These are phyloP conservation scores for Agroathelia rolfsii DNA, from an alignment of 1,284 basidiomycete species.

Conservation along the genomic window DNA sequence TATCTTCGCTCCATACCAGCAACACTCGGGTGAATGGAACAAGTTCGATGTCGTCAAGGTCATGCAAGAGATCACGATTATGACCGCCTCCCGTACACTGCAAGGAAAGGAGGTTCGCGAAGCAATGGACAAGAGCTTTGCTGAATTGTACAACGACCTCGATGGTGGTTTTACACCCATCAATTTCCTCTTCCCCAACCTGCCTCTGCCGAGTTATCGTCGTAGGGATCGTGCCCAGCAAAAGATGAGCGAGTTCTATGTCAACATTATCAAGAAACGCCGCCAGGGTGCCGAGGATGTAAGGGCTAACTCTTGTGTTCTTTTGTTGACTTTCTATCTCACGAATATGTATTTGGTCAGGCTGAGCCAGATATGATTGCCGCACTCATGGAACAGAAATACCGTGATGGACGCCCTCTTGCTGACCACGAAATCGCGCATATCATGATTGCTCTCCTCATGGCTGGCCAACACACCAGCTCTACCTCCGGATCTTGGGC, in stretches of 20 bases:
- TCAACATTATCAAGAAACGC: constrained; percentile 79
- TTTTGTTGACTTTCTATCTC: neutral
- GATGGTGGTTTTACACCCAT: constrained; percentile 69
- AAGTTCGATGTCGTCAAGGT: constrained; percentile 65
- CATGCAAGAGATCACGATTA: constrained; percentile 89
- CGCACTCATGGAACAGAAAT: constrained; percentile 80
- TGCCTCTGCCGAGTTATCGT: constrained; percentile 86
- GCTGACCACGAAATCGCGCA: constrained; percentile 91
- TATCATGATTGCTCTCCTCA: constrained; percentile 91
- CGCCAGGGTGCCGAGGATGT: constrained; percentile 42
- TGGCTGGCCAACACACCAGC: constrained; percentile 98
- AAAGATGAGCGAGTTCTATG: constrained; percentile 93
- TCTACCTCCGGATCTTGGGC: constrained; percentile 89
- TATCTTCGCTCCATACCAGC: constrained; percentile 51
- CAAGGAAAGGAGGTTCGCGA: constrained; percentile 88
- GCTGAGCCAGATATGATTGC: constrained; percentile 90
- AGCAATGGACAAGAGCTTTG: constrained; percentile 76
- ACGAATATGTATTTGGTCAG: constrained; percentile 27
- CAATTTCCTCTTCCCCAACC: constrained; percentile 25
- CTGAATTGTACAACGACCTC: constrained; percentile 81
- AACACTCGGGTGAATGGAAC: constrained; percentile 62
- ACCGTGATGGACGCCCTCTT: constrained; percentile 76
- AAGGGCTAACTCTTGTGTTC: constrained; percentile 10
- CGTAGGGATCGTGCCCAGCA: constrained; percentile 83
- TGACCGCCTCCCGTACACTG: constrained; percentile 87